These are phyloP conservation scores for Synchytrium microbalum DNA, from an alignment of 371 early-diverging fungal species.

Conservation along the genomic window DNA sequence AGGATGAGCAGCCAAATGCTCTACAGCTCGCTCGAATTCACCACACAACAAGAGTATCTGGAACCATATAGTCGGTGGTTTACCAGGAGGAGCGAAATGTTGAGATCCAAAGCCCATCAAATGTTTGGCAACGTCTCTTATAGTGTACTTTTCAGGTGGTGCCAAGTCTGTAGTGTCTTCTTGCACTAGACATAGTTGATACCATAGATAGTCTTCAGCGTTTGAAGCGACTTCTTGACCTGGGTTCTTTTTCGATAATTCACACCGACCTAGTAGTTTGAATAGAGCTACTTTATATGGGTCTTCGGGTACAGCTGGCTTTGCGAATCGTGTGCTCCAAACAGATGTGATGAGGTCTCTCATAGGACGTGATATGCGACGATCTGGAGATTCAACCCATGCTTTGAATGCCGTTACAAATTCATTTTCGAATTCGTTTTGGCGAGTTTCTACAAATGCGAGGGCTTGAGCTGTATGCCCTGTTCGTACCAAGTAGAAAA, in stretches of 20 bases:
- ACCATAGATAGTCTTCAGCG: conserved; percentile 82
- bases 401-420: conserved; percentile 60
- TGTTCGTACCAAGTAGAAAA: conserved; percentile 67
- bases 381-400: conserved; percentile 46
- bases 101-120: conserved; percentile 57
- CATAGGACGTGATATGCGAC: conserved; percentile 29
- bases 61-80: conserved; percentile 70
- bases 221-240: conserved; percentile 45
- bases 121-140: conserved; percentile 54
- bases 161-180: conserved; percentile 38
- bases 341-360: background rate
- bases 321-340: conserved; percentile 22
- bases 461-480: conserved; percentile 60
- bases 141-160: conserved; percentile 50
- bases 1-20: conserved; percentile 53
- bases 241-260: conserved; percentile 52
- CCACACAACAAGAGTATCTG: conserved; percentile 70
- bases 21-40: conserved; percentile 84
- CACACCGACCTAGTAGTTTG: conserved; percentile 84
- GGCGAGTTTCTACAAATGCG: conserved; percentile 44
- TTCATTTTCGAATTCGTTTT: conserved; percentile 30
- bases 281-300: conserved; percentile 81
- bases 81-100: conserved; percentile 62
- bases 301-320: conserved; percentile 56
- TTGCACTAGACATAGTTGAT: conserved; percentile 58